Percentiles rank a stretch among this genome's conserved stretches.
Conservation (phyloP, 208 protist species). For the Wallacemonas sp. region DNA sequence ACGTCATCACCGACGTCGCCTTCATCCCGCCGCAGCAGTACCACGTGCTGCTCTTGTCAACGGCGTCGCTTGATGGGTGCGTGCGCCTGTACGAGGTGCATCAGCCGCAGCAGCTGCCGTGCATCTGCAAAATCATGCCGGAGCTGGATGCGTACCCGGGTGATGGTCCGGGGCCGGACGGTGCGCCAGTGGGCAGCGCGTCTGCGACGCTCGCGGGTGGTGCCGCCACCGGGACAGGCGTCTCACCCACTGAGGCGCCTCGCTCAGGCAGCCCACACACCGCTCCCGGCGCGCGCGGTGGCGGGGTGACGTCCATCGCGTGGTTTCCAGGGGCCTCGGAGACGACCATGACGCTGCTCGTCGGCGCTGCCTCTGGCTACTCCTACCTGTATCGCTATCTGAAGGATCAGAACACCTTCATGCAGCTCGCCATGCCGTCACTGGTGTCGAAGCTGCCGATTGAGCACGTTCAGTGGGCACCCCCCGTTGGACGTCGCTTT, state of each 20-base stretch:
- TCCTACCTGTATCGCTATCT: constrained; percentile 78
- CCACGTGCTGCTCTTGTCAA: constrained; percentile 78
- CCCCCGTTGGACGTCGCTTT: constrained; percentile 77
- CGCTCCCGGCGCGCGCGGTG: constrained; percentile 20
- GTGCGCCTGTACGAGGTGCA: constrained; percentile 88
- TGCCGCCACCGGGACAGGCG: neutral
- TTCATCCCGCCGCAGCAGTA: constrained; percentile 85
- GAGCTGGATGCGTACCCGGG: constrained; percentile 44
- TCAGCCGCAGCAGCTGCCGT: constrained; percentile 65
- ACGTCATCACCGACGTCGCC: constrained; percentile 88
- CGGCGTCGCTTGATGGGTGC: constrained; percentile 83
- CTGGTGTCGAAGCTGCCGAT: constrained; percentile 49
- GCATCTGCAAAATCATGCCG: constrained; percentile 63
- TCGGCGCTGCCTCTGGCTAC: constrained; percentile 74
- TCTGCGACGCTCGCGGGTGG: neutral
- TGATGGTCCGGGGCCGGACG: constrained; percentile 15
- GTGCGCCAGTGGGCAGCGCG: neutral
- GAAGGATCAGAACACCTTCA: constrained; percentile 64
- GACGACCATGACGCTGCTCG: constrained; percentile 78
- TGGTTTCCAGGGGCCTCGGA: constrained; percentile 85
- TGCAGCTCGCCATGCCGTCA: constrained; percentile 32
- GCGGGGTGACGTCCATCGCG: constrained; percentile 76
- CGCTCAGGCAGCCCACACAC: constrained; percentile 7
- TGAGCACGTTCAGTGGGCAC: constrained; percentile 75
- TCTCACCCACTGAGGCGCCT: neutral